These are phyloP conservation scores for Antitrichia curtipendula DNA, from an alignment of 225 moss, liverwort and hornwort species.

Conservation along the genomic window DNA sequence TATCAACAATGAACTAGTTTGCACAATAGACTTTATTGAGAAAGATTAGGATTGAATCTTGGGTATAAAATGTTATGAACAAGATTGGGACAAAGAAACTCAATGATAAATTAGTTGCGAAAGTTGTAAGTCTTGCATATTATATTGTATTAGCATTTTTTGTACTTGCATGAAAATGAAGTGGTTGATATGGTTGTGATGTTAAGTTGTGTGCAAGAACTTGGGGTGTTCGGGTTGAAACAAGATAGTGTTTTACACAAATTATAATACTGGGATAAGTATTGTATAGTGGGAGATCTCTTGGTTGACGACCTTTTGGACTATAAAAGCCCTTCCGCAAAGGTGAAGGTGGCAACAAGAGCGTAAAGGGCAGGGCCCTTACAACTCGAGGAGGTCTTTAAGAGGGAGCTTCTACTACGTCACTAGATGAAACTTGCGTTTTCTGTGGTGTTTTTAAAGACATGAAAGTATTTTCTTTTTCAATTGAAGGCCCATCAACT, in stretches of 20 bases:
- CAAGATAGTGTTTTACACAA: not conserved
- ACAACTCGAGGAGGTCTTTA: rapidly evolving
- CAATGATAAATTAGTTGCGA: not conserved
- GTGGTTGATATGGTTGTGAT: not conserved
- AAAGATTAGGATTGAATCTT: not conserved
- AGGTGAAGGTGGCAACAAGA: rapidly evolving
- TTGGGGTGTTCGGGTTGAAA: not conserved
- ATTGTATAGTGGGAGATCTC: not conserved
- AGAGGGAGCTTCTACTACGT: rapidly evolving
- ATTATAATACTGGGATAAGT: not conserved
- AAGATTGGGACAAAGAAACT: not conserved
- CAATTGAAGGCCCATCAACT: no score
- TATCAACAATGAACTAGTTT: no score
- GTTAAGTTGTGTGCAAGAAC: not conserved
- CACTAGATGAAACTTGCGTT: no score
- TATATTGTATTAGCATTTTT: not conserved
- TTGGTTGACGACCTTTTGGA: rapidly evolving
- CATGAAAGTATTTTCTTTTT: no score
- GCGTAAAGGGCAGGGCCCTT: rapidly evolving
- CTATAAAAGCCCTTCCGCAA: rapidly evolving
- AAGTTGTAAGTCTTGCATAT: not conserved
- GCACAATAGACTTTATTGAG: not conserved
- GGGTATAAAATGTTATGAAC: rapidly evolving
- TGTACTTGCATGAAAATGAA: not conserved
- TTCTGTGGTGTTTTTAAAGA: no score